A percentile compares a stretch with the other conserved stretches of the same genome.
These are phyloP conservation scores for Saturnispora galanensis DNA, from an alignment of 805 yeast species.

Conservation along the genomic window DNA sequence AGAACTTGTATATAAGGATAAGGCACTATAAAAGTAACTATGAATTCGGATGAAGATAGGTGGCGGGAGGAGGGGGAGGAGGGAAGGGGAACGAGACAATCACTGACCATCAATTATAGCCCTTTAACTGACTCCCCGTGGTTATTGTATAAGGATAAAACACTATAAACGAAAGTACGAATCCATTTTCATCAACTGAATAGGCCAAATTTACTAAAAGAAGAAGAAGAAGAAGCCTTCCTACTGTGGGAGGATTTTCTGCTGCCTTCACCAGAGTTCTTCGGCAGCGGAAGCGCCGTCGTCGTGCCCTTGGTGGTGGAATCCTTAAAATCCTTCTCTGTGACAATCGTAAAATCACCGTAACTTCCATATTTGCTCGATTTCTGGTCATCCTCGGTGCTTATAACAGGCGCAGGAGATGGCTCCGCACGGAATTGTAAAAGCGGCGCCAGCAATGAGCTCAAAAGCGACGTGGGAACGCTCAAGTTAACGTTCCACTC, in stretches of 20 bases:
- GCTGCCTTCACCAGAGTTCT: neutral
- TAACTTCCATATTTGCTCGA: constrained; percentile 5
- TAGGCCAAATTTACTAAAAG: constrained; percentile 8
- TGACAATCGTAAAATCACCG: constrained; percentile 40
- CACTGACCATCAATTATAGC: no score
- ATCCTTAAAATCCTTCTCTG: constrained; percentile 21
- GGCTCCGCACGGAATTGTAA: neutral
- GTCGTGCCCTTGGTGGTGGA: neutral
- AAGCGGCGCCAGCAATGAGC: constrained; percentile 7
- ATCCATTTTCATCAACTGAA: neutral
- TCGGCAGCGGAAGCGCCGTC: neutral
- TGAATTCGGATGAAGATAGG: no score
- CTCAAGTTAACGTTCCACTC: neutral
- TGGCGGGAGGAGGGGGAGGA: no score
- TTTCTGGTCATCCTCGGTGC: neutral
- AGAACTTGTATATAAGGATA: constrained; percentile 1
- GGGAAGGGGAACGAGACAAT: no score
- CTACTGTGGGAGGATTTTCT: neutral
- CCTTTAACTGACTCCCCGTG: no score
- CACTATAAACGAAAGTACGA: neutral
- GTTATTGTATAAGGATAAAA: no score
- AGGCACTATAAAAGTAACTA: neutral
- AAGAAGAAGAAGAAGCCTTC: constrained; percentile 2
- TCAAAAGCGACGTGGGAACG: constrained; percentile 9
- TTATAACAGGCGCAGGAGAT: neutral